Evolutionary conservation across 2,329 filamentous ascomycete species (phyloP), one percentile per base, ranked within the genome.

Genomic region (Pseudopyrenochaeta lycopersici): DNA sequence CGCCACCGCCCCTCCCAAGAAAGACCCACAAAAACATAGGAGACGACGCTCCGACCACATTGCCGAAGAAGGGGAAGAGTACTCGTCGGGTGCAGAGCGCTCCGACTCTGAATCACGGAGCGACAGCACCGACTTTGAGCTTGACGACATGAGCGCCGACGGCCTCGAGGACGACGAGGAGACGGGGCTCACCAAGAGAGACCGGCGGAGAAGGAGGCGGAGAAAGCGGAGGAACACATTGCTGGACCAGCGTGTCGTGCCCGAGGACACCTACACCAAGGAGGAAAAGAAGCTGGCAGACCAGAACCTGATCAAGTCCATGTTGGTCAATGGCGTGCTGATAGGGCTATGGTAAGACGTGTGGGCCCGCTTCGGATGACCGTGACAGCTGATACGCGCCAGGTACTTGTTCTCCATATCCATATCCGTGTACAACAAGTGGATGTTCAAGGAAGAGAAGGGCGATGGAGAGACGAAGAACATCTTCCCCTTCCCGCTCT

Each of bases 401-500:
- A 80, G 78, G 79, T 87, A 91, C 73, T 79, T 92, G 33, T 98
- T 98, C 77, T 97, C 93, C 15, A 85, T 98, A 62, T 92, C 91
- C 44, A 97, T 76, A 38, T 76, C 73, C 38, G 71, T 76, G 89
- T 99, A 98, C 82, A 99, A 99, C 84, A 98, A 97, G 80, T 98
- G 95, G 95, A 98, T 99, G 94, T 98, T 99, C 78, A 85, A 89
- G 57, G 85, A 89, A 45, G 72, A 74, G 17, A 69, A 67, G 47
- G 72, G 62, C 44, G 73, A 74, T 55, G 72, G 73, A 48, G 60
- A 73, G 50, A 53, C 70, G 7, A 54, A 70, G 49, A 72, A 75
- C 63, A 89, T 97, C 77, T 99, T 99, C 74, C 88, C 91, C 46
- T 98, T 95, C 70, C 95, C 95, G 33, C 84, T 99, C 44, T 98